Conservation (phyloP, 2,329 filamentous ascomycete species). For the Hypoxylon rubiginosum region DNA sequence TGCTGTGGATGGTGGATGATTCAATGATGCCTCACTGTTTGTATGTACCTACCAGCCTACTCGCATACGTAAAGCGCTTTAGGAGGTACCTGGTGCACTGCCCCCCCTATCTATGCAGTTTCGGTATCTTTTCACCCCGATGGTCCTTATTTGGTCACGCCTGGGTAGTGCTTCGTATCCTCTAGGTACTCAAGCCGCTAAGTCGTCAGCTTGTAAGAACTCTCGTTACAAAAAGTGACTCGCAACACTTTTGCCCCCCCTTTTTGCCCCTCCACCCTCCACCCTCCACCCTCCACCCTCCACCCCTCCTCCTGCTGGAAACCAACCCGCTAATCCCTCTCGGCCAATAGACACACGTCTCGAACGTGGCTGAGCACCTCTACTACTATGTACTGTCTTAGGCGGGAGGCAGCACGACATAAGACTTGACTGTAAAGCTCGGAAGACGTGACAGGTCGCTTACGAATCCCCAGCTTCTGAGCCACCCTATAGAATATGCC, state of each 20-base stretch:
- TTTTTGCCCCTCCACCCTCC: slow-evolving; percentile 19
- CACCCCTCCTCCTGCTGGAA: slow-evolving; percentile 15
- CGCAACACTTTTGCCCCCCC: background rate
- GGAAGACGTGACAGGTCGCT: background rate
- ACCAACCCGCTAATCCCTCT: slow-evolving; percentile 2
- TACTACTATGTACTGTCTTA: slow-evolving; percentile 21
- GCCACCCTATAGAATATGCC: background rate
- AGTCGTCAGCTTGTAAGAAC: background rate
- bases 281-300: slow-evolving; percentile 18
- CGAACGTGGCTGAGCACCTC: slow-evolving; percentile 26
- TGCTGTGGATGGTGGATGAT: slow-evolving; percentile 20
- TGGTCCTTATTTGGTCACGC: background rate
- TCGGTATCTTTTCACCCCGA: slow-evolving; percentile 30
- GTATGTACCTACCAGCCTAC: background rate
- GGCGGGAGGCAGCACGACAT: no score
- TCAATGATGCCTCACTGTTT: slow-evolving; percentile 11
- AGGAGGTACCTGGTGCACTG: slow-evolving; percentile 22
- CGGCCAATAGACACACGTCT: slow-evolving; percentile 13
- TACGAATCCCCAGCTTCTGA: slow-evolving; percentile 1
- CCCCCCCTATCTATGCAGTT: slow-evolving; percentile 23
- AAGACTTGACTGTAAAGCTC: background rate
- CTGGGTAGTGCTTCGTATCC: background rate
- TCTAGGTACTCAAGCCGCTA: background rate
- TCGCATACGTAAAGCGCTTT: slow-evolving; percentile 11
- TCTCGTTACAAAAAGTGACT: slow-evolving; percentile 19